These are phyloP conservation scores for Collybiopsis confluens DNA, from an alignment of 768 basidiomycete genomes.

Conservation along the genomic window DNA sequence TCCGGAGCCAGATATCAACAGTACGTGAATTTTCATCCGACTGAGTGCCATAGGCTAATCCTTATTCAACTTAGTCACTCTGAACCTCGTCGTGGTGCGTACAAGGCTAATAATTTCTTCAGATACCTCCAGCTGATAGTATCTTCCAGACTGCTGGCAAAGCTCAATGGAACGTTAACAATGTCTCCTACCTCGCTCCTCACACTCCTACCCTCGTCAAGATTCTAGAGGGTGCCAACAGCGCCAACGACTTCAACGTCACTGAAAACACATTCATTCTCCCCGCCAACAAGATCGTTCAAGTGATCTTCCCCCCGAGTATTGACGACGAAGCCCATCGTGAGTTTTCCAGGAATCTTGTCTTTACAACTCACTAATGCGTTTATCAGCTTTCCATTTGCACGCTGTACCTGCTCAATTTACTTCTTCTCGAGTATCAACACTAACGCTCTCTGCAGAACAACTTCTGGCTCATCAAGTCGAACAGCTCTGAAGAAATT, in stretches of 20 bases:
- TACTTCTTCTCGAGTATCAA: neutral
- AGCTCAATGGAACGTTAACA: constrained; percentile 30
- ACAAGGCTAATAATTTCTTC: neutral
- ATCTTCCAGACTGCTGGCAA: constrained; percentile 13
- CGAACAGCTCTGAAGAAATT: constrained; percentile 21
- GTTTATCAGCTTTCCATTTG: constrained; percentile 19
- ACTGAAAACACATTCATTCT: constrained; percentile 36
- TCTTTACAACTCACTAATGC: neutral
- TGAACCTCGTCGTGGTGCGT: constrained; percentile 20
- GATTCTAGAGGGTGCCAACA: constrained; percentile 29
- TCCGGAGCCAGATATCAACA: constrained; percentile 20
- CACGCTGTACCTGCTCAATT: constrained; percentile 19
- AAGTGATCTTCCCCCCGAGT: constrained; percentile 30
- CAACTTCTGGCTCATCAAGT: constrained; percentile 37
- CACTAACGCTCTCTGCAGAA: constrained; percentile 19
- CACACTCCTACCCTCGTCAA: constrained; percentile 20
- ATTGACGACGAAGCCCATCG: constrained; percentile 24
- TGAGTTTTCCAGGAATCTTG: neutral
- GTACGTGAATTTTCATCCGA: neutral
- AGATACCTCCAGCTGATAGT: neutral
- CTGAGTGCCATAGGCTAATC: no score
- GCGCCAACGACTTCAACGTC: constrained; percentile 22
- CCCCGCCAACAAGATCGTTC: constrained; percentile 32
- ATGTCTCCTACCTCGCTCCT: constrained; percentile 24
- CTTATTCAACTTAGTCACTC: constrained; percentile 9